Conservation (phyloP, 73 alveolate genomes). For the Loxodes magnus region DNA sequence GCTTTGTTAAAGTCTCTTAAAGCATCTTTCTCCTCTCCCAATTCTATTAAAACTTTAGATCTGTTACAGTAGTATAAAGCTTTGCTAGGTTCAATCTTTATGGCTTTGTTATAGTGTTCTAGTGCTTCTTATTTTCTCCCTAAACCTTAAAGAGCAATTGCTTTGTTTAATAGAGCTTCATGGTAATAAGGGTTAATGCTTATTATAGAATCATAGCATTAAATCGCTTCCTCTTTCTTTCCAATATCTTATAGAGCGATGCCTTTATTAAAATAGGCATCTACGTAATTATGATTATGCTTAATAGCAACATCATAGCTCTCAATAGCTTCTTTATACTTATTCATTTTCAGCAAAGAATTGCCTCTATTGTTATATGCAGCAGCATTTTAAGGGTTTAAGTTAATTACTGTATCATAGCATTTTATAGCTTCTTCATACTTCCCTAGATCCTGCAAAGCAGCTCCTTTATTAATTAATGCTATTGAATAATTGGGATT, state of each 20-base stretch:
- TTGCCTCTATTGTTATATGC: slow-evolving; percentile 8
- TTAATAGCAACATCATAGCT: background rate
- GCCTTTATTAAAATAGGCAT: slow-evolving; percentile 5
- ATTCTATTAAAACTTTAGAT: background rate
- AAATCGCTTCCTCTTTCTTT: background rate
- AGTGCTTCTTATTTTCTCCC: too few relatives aligned
- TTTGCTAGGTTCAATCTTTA: background rate
- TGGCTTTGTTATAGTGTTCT: slow-evolving; percentile 1
- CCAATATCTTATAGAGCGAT: background rate
- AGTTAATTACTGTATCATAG: slow-evolving; percentile 1
- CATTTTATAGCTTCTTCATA: slow-evolving; percentile 9
- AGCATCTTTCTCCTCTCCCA: background rate
- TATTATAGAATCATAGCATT: too few relatives aligned
- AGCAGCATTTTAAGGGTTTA: background rate
- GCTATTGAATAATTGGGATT: background rate
- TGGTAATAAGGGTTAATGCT: too few relatives aligned
- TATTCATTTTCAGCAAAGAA: background rate
- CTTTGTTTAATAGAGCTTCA: too few relatives aligned
- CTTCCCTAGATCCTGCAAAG: background rate
- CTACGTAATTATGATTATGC: background rate
- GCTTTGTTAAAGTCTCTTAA: background rate
- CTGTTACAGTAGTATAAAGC: slow-evolving; percentile 5
- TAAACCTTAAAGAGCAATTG: too few relatives aligned
- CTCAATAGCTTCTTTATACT: background rate
- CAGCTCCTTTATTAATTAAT: slow-evolving; percentile 1